Evolutionary conservation across 2,329 filamentous ascomycete species (phyloP).

Genomic region (Fusarium austroafricanum): DNA sequence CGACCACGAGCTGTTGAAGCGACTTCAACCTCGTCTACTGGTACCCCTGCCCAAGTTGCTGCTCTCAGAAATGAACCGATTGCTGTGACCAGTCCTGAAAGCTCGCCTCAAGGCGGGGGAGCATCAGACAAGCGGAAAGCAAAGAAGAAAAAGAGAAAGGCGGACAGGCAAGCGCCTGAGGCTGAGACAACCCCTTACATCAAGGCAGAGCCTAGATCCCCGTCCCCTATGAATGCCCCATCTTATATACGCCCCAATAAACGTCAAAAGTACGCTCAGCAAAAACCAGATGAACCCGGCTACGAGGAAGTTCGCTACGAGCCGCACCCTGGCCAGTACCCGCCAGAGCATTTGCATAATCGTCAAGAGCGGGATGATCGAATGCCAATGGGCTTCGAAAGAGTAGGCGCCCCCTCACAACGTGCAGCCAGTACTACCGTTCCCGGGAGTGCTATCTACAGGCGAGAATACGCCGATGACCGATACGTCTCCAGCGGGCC

Average conservation of each 20-base stretch:
- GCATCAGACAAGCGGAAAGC: constrained; percentile 61
- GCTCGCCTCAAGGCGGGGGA: constrained; percentile 66
- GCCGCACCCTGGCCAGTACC: constrained; percentile 52
- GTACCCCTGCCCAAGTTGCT: constrained; percentile 64
- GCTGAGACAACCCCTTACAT: constrained; percentile 65
- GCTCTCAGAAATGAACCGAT: constrained; percentile 64
- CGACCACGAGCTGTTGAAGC: constrained; percentile 26
- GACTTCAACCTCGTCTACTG: constrained; percentile 38
- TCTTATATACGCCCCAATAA: constrained; percentile 68
- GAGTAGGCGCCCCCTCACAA: constrained; percentile 39
- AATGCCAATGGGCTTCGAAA: constrained; percentile 52
- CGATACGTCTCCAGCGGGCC: constrained; percentile 46
- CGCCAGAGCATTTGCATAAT: constrained; percentile 51
- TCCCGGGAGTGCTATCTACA: constrained; percentile 48
- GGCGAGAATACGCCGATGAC: constrained; percentile 51
- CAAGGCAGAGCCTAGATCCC: constrained; percentile 73
- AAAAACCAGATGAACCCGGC: constrained; percentile 50
- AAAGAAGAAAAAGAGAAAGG: constrained; percentile 66
- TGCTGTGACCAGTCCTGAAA: constrained; percentile 67
- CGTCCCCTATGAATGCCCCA: constrained; percentile 67
- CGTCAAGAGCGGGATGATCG: constrained; percentile 48
- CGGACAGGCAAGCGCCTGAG: constrained; percentile 61
- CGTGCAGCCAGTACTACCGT: constrained; percentile 43
- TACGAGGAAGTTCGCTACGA: constrained; percentile 57
- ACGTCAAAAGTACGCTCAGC: constrained; percentile 62